Evolutionary conservation across 2,329 filamentous ascomycete genomes (phyloP).

Genomic region (Botrytis elliptica): DNA sequence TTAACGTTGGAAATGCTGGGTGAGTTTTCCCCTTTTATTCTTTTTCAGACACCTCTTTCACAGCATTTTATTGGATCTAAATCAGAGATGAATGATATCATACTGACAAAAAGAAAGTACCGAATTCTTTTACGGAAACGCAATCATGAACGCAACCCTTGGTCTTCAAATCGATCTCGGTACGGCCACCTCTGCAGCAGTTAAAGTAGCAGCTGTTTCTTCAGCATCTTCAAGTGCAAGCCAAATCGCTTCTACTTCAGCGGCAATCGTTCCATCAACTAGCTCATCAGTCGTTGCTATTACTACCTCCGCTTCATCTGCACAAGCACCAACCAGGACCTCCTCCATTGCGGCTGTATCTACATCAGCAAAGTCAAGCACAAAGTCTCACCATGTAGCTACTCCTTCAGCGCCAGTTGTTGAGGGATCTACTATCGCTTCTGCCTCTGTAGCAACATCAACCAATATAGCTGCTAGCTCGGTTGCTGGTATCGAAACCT

Average conservation of each 20-base stretch:
- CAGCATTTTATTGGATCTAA: background rate
- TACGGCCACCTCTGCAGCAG: background rate
- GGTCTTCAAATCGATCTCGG: slow-evolving; percentile 5
- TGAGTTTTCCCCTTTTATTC: background rate
- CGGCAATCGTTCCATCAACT: background rate
- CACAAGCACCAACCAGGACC: background rate
- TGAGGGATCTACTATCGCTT: background rate
- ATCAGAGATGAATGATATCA: background rate
- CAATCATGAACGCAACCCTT: background rate
- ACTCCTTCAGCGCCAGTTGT: background rate
- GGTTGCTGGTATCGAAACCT: background rate
- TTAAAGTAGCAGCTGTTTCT: background rate
- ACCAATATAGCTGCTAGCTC: background rate
- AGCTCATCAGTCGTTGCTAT: background rate
- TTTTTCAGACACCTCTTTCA: too few species aligned
- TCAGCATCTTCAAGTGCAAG: background rate
- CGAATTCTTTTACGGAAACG: slow-evolving; percentile 11
- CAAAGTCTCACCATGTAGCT: background rate
- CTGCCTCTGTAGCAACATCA: background rate
- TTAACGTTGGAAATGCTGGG: slow-evolving; percentile 10
- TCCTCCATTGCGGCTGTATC: background rate
- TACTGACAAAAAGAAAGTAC: background rate
- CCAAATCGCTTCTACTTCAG: background rate
- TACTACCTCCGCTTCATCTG: background rate
- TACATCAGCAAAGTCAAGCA: background rate